phyloP scores from a whole-genome alignment of 768 basidiomycete species.

The Auricularia heimuer region DNA sequence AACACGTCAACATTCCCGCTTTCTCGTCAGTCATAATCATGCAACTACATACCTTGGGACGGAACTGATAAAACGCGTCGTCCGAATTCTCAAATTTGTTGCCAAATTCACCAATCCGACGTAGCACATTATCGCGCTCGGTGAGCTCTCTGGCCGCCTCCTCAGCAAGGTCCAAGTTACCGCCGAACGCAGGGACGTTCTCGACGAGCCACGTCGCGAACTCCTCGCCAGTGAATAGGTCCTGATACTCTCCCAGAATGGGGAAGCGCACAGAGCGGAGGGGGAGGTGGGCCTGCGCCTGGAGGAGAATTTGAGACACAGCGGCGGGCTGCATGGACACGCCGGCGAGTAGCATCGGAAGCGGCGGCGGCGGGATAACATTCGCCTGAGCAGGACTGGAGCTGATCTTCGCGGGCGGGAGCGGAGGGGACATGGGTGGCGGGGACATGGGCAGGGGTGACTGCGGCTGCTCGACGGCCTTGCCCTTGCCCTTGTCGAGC shows the following conservation, averaged over 20 bases:
- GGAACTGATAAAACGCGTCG: constrained; percentile 78
- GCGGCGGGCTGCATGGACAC: constrained; percentile 54
- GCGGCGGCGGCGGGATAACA: constrained; percentile 28
- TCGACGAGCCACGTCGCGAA: constrained; percentile 76
- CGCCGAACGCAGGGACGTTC: constrained; percentile 69
- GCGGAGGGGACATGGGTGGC: constrained; percentile 37
- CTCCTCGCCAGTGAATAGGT: constrained; percentile 84
- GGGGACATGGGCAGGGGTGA: constrained; percentile 13
- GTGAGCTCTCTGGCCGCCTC: constrained; percentile 58
- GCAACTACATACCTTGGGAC: constrained; percentile 50
- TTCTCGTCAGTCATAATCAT: background rate
- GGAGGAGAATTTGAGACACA: constrained; percentile 58
- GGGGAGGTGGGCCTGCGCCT: constrained; percentile 63
- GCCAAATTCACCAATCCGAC: constrained; percentile 69
- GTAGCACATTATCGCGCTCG: constrained; percentile 48
- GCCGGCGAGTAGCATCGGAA: constrained; percentile 66
- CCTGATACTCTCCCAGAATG: constrained; percentile 72
- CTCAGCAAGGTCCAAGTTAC: constrained; percentile 69
- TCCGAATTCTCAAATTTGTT: constrained; percentile 71
- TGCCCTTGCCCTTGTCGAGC: constrained; percentile 72
- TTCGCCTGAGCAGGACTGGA: constrained; percentile 19
- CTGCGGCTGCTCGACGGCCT: constrained; percentile 29
- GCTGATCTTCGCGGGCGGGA: constrained; percentile 28
- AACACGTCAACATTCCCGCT: background rate
- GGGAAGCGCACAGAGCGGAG: constrained; percentile 67